Conservation (phyloP, 768 basidiomycete genomes). For the Boletellus ananas region DNA sequence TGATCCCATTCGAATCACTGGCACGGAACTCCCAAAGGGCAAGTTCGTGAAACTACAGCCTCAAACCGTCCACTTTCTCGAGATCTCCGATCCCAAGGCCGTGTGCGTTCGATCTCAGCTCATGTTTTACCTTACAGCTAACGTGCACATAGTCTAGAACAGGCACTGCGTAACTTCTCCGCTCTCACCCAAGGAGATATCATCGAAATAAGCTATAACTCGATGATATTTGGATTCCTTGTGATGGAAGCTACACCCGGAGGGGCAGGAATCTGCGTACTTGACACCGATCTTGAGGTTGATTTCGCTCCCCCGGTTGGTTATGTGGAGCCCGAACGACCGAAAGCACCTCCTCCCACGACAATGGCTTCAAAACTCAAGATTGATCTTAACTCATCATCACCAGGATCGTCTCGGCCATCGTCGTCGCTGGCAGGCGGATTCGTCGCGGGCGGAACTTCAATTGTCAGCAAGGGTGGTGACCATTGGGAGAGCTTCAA, state of each 20-base stretch:
- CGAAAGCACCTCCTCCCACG: constrained; percentile 71
- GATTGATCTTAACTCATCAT: constrained; percentile 85
- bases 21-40: constrained; percentile 84
- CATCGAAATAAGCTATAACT: constrained; percentile 97
- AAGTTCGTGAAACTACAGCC: constrained; percentile 97
- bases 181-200: constrained; percentile 93
- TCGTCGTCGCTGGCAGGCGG: constrained; percentile 69
- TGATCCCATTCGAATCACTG: constrained; percentile 90
- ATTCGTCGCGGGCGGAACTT: constrained; percentile 49
- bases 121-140: background rate
- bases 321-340: constrained; percentile 91
- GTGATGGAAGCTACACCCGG: constrained; percentile 92
- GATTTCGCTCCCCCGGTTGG: constrained; percentile 93
- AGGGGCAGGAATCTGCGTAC: constrained; percentile 80
- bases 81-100: constrained; percentile 96
- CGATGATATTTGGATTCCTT: constrained; percentile 89
- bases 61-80: constrained; percentile 90
- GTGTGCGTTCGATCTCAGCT: constrained; percentile 58
- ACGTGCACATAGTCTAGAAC: constrained; percentile 67
- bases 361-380: constrained; percentile 98
- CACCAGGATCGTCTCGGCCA: constrained; percentile 82
- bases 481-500: constrained; percentile 95
- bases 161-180: constrained; percentile 90
- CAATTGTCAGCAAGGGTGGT: constrained; percentile 66
- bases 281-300: constrained; percentile 97